Base-by-base conservation (phyloP, 768 basidiomycete species). In the Macrolepiota dolichaula region DNA sequence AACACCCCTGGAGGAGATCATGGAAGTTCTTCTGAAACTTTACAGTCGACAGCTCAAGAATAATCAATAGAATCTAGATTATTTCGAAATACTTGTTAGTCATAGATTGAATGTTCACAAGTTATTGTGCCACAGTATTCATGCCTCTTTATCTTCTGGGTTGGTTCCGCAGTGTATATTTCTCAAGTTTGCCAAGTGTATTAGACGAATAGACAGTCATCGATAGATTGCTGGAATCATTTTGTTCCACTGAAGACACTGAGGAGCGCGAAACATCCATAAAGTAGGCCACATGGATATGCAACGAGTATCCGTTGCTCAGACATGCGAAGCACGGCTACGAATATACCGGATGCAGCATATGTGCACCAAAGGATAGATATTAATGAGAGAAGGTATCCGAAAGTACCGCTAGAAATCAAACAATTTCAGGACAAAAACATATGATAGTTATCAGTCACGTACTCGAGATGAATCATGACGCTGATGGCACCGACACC, bases 351-450 rank as follows among this genome's bases (percentile, higher is more conserved):
- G 1, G 93, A 96, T 11, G 97, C 96, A 5, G 96, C 85, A 69
- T 96, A 94, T 37, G 97, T 97, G 77, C 95, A 98, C 97, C 97
- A 99, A 49, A 92, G 72, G 65, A 99, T 93, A 1, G 91, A 92
- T 38, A 96, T 65, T 13, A 85, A 72, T 1, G 93, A 89, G 2
- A 98, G 76, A 37, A 95, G 66, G 74, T 96, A 97, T 44, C 96
- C 96, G 61, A 96, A 76, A 58, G 87, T 77, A 47, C 88, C 92
- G 68, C 94, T 96, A 69, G 1, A 37, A 7, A 64, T 57, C 17
- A 47, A 59, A 70, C 63, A 55, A 64, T 52, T 63, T 38, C 53
- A 57, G 29, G 44, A 36, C 46, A 42, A 10, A 24, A 57, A 61
- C 50, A 49, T 24, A 59, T 46, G 17, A 29, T 44, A 51, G 61